Evolutionary conservation across 768 basidiomycete species (phyloP), one percentile per base, ranked within the genome.

Genomic region (Suillus spraguei): DNA sequence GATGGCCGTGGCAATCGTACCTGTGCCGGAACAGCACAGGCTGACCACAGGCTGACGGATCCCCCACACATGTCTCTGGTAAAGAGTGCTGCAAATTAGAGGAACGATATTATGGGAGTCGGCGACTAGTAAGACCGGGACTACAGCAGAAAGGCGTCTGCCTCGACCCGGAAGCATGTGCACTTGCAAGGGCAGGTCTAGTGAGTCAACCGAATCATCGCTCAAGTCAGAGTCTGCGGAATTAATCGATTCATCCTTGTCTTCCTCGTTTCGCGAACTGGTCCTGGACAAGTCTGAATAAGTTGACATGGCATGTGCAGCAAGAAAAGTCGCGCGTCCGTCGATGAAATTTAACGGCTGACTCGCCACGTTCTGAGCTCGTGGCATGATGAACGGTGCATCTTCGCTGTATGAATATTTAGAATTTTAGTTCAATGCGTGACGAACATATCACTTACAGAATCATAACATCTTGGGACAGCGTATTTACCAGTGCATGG

Each of bases 41-140:
- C 63, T 59, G 5, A 64, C 59, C 20, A 52, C 63, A 32, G 63
- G 63, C 36, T 60, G 47, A 17, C 14, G 6, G 20, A 64, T 53
- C 16, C 5, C 50, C 59, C 63, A 64, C 9, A 60, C 47, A 7
- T 16, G 58, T 35, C 58, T 42, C 58, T 63, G 63, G 41, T 63
- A 63, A 36, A 60, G 46, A 10, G 60, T 13, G 41, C 59, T 60
- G 16, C 50, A 52, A 20, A 64, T 24, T 38, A 60, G n/a, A 1
- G 59, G 39, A 8, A 50, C 28, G n/a, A 63, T 52, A n/a, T 63
- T 60, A 32, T 4, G 28, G 20, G 20, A 14, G 32, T 63, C 63
- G 20, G 56, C 59, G 17, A 63, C 47, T 16, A 60, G 42, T 38
- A 63, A 38, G 35, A 64, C 49, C 17, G 63, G 63, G 2, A 64